Evolutionary conservation across 257 asterid species (phyloP).

Genomic region (Lycium ferocissimum): DNA sequence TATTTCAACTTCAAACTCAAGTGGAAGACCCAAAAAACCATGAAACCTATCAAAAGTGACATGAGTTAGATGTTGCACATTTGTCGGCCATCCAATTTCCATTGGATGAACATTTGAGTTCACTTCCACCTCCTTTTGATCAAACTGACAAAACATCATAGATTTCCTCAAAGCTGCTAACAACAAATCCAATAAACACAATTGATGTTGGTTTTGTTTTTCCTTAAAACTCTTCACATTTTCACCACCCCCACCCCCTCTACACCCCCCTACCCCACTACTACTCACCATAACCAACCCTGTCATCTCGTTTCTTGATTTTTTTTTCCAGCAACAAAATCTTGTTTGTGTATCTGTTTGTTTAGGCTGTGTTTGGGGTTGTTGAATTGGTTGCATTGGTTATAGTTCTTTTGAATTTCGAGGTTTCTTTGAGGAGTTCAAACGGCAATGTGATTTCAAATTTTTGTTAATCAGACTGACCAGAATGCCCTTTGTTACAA

Average conservation of each 20-base stretch:
- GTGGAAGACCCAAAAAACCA: slow-evolving; percentile 92
- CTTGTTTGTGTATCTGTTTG: background rate
- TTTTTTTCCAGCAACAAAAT: background rate
- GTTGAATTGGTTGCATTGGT: slow-evolving; percentile 23
- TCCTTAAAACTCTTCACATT: slow-evolving; percentile 49
- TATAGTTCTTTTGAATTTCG: slow-evolving; percentile 5
- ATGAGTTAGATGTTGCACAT: slow-evolving; percentile 88
- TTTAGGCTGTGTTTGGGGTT: slow-evolving; percentile 10
- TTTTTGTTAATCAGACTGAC: background rate
- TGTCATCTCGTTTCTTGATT: slow-evolving; percentile 40
- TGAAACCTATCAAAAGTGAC: slow-evolving; percentile 95
- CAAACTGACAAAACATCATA: slow-evolving; percentile 74
- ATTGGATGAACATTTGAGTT: slow-evolving; percentile 67
- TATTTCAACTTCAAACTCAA: slow-evolving; percentile 87
- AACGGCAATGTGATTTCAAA: slow-evolving; percentile 24
- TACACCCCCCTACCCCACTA: slow-evolving; percentile 61
- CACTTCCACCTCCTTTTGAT: slow-evolving; percentile 59
- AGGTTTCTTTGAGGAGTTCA: slow-evolving; percentile 19
- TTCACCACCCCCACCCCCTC: slow-evolving; percentile 38
- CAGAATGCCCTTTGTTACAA: background rate
- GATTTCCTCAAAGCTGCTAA: slow-evolving; percentile 82
- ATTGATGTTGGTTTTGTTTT: slow-evolving; percentile 57
- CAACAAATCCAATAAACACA: slow-evolving; percentile 70
- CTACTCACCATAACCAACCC: slow-evolving; percentile 77
- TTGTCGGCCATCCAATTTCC: slow-evolving; percentile 98